A percentile compares a stretch with the other conserved stretches of the same genome.
Evolutionary conservation across 73 alveolate genomes (phyloP).

Genomic region (Symbiodinium pilosum): DNA sequence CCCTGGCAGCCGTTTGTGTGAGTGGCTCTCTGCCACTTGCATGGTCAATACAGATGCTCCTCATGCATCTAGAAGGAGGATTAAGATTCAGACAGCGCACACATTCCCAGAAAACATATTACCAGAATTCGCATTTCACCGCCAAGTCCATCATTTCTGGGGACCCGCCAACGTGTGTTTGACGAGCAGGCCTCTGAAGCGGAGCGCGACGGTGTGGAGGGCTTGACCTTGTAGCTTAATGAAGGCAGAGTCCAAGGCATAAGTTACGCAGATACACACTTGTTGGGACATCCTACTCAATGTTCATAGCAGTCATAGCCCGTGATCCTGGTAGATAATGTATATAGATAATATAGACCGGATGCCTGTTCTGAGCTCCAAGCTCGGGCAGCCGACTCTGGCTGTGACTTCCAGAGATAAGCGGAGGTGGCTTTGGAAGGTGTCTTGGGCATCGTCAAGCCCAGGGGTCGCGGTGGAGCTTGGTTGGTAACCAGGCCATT

Average conservation of each 20-base stretch:
- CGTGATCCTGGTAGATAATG: no score
- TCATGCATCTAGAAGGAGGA: no score
- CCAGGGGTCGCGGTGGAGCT: constrained; percentile 85
- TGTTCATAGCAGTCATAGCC: no score
- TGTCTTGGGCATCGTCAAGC: constrained; percentile 80
- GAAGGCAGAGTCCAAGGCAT: no score
- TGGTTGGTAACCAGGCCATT: constrained; percentile 75
- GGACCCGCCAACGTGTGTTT: no score
- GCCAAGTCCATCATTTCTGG: no score
- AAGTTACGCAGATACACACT: no score
- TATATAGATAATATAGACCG: background rate
- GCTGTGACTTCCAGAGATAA: constrained; percentile 85
- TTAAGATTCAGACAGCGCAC: no score
- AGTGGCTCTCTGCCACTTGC: background rate
- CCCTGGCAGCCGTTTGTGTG: constrained; percentile 12
- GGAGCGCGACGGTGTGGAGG: constrained; percentile 63
- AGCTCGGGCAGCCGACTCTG: constrained; percentile 46
- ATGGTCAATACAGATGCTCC: background rate
- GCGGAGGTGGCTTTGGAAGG: constrained; percentile 81
- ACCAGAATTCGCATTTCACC: no score
- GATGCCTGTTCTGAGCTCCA: constrained; percentile 35
- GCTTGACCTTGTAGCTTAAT: constrained; percentile 61
- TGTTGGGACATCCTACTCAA: no score
- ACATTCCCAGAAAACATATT: no score
- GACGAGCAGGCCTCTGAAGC: constrained; percentile 81